A percentile compares a stretch with the other conserved stretches of the same genome.
Conservation (phyloP, 2,329 filamentous ascomycete species). For the Leptographium lundbergii region DNA sequence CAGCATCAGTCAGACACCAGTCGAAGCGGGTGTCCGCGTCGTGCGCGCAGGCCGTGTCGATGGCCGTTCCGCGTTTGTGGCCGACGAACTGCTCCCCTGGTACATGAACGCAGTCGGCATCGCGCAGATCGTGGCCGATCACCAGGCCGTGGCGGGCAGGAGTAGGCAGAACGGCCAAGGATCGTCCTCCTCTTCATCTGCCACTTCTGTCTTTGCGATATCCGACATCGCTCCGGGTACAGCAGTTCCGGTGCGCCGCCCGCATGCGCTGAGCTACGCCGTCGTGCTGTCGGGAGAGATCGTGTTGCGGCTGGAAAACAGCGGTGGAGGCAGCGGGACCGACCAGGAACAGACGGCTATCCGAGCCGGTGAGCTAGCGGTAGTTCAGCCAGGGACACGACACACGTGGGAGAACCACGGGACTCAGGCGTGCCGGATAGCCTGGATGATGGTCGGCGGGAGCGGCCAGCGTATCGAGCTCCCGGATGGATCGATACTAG, state of each 20-base stretch:
- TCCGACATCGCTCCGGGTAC: neutral
- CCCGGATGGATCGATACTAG: constrained; percentile 22
- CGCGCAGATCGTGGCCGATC: constrained; percentile 21
- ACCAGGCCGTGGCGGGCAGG: neutral
- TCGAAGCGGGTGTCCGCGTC: constrained; percentile 1
- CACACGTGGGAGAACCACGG: constrained; percentile 31
- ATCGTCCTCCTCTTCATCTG: neutral
- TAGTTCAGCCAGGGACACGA: constrained; percentile 28
- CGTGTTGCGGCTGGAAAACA: neutral
- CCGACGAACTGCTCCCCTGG: constrained; percentile 15
- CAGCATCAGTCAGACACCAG: neutral
- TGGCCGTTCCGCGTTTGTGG: constrained; percentile 20
- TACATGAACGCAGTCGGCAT: constrained; percentile 18
- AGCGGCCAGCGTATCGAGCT: constrained; percentile 23
- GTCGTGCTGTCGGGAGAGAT: neutral
- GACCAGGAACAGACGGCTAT: neutral
- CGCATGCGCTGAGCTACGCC: neutral
- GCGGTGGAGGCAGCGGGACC: neutral
- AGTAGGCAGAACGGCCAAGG: neutral
- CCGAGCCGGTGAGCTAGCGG: constrained; percentile 1
- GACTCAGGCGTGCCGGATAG: constrained; percentile 22
- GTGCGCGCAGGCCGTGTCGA: constrained; percentile 16
- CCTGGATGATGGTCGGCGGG: constrained; percentile 26
- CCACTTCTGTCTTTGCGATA: neutral
- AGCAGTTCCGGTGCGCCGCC: neutral